Evolutionary conservation across 164 flowering plant genomes (phyloP).

Genomic region (Dillenia suffruticosa): DNA sequence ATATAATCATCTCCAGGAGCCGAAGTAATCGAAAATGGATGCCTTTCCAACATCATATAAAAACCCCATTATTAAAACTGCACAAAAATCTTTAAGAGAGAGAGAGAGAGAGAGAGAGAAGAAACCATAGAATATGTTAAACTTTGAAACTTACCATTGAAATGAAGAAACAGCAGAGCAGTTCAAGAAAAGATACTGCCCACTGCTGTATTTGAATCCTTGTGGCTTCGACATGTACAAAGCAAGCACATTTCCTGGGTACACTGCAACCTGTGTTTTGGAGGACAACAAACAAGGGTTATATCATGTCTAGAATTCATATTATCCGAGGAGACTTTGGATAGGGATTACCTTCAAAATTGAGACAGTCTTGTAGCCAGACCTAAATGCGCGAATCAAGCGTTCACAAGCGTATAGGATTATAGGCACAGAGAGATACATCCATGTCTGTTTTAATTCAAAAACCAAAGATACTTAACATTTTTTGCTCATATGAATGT

Average conservation of each 20-base stretch:
- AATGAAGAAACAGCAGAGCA: constrained; percentile 57
- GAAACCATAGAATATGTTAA: too few relatives aligned
- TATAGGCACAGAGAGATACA: constrained; percentile 51
- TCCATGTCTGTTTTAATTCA: constrained; percentile 45
- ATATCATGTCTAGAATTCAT: not conserved
- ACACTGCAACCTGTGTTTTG: constrained; percentile 48
- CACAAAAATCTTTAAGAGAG: not conserved
- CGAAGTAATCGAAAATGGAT: constrained; percentile 73
- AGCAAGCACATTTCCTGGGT: constrained; percentile 58
- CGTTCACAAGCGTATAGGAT: constrained; percentile 42
- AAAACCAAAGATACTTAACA: not conserved
- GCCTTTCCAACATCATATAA: constrained; percentile 22
- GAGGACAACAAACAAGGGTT: not conserved
- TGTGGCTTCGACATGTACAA: constrained; percentile 61
- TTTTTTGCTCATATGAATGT: too few relatives aligned
- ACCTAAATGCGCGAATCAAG: constrained; percentile 39
- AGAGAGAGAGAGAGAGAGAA: not conserved
- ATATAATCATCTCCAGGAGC: constrained; percentile 68
- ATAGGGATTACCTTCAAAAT: constrained; percentile 35
- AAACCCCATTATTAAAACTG: not conserved
- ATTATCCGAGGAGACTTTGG: not conserved
- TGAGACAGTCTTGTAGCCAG: constrained; percentile 38
- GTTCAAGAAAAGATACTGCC: constrained; percentile 61
- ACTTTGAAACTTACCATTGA: constrained; percentile 35
- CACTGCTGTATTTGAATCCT: constrained; percentile 59